phyloP scores from a whole-genome alignment of 2,329 filamentous ascomycete species.

The Falciphora oryzae region DNA sequence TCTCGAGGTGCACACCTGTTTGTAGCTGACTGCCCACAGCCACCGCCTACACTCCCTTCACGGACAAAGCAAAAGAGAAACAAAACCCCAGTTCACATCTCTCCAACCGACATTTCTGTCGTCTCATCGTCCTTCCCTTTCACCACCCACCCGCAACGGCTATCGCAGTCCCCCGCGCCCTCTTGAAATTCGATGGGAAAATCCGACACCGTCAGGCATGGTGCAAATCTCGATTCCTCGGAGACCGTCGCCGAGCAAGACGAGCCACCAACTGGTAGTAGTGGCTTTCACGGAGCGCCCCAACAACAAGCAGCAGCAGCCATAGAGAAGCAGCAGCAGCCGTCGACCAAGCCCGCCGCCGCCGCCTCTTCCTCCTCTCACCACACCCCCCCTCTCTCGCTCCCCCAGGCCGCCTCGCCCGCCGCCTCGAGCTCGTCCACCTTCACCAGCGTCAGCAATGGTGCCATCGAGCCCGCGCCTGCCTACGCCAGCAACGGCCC shows the following conservation, averaged over 20 bases:
- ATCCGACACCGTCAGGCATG: constrained; percentile 9
- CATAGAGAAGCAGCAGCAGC: constrained; percentile 7
- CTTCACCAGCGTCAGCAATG: constrained; percentile 15
- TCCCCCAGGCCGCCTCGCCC: constrained; percentile 9
- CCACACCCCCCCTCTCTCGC: constrained; percentile 1
- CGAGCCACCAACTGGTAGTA: constrained; percentile 10
- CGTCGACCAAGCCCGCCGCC: background rate
- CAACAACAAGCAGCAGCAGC: background rate
- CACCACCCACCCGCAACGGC: background rate
- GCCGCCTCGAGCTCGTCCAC: constrained; percentile 16
- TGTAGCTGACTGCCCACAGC: constrained; percentile 5
- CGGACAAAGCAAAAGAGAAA: background rate
- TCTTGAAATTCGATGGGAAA: constrained; percentile 12
- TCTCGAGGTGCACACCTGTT: constrained; percentile 1
- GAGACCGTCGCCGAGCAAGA: constrained; percentile 11
- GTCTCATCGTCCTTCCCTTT: background rate
- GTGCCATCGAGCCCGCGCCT: constrained; percentile 12
- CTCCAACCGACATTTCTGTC: background rate
- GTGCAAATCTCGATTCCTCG: constrained; percentile 11
- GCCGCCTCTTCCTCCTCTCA: background rate
- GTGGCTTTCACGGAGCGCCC: constrained; percentile 6
- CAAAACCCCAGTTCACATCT: background rate
- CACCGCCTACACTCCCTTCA: background rate
- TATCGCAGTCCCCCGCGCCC: background rate
- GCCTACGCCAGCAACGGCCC: constrained; percentile 22